phyloP scores from a whole-genome alignment of 352 stramenopile species.

The Phytophthora quininea region DNA sequence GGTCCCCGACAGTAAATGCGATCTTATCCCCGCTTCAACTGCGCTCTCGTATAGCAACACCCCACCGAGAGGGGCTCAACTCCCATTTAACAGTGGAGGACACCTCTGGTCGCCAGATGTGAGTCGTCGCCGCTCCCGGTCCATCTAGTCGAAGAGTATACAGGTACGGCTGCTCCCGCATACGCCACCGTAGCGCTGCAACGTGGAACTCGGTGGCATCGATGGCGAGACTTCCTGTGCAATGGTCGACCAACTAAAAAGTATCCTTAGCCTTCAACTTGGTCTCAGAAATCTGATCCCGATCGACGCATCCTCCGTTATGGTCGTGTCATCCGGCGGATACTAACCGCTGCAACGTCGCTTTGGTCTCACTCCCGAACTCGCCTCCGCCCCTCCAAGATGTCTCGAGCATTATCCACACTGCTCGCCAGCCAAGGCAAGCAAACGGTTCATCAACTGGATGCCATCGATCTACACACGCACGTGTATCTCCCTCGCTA shows the following conservation, averaged over 20 bases:
- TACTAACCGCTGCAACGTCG: too few species aligned
- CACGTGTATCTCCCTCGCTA: constrained; percentile 72
- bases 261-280: neutral
- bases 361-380: neutral
- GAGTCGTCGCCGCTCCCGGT: too few species aligned
- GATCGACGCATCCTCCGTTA: too few species aligned
- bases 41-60: too few species aligned
- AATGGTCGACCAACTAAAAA: neutral
- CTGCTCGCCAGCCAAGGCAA: constrained; percentile 41
- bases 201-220: neutral
- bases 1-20: too few species aligned
- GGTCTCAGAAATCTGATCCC: neutral
- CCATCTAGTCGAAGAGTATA: neutral
- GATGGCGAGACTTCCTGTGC: neutral
- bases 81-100: too few species aligned
- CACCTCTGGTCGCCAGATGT: too few species aligned
- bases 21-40: too few species aligned
- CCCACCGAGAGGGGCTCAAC: too few species aligned
- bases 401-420: constrained; percentile 5
- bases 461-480: constrained; percentile 64
- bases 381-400: neutral
- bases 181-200: neutral
- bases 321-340: too few species aligned
- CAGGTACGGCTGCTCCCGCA: neutral
- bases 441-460: constrained; percentile 37